phyloP scores from a whole-genome alignment of 2,329 filamentous ascomycete species.

The Phialophora tarda region DNA sequence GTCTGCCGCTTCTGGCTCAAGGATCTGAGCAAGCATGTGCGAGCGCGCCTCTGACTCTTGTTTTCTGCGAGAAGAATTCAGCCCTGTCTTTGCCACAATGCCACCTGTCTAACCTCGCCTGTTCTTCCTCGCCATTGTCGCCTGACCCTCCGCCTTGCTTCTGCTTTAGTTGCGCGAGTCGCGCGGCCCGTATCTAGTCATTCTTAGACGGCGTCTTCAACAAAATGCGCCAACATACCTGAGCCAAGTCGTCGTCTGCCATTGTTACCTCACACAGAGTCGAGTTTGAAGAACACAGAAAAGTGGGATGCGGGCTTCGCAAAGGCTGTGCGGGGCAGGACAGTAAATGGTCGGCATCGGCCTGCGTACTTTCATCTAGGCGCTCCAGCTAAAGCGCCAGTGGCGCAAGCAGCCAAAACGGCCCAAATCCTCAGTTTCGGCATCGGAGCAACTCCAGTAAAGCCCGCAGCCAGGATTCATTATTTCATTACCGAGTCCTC shows the following conservation, averaged over 20 bases:
- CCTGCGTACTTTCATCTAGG: background rate
- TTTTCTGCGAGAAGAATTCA: constrained; percentile 41
- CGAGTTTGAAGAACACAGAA: background rate
- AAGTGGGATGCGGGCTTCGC: constrained; percentile 8
- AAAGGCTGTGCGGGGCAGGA: constrained; percentile 24
- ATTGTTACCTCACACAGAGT: constrained; percentile 47
- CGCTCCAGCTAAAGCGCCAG: constrained; percentile 11
- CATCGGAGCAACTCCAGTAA: background rate
- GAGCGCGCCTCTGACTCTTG: constrained; percentile 71
- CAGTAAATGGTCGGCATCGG: constrained; percentile 6
- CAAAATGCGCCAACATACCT: constrained; percentile 49
- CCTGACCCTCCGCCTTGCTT: constrained; percentile 61
- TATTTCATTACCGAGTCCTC: background rate
- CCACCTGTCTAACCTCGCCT: constrained; percentile 62
- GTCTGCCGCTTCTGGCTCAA: constrained; percentile 91
- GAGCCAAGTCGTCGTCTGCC: constrained; percentile 70
- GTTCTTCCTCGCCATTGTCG: constrained; percentile 64
- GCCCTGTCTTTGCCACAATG: background rate
- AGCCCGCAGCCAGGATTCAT: background rate
- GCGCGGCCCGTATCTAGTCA: constrained; percentile 81
- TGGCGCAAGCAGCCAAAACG: constrained; percentile 8
- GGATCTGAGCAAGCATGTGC: constrained; percentile 86
- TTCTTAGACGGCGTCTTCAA: constrained; percentile 7
- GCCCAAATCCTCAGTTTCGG: constrained; percentile 6
- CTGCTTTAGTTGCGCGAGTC: constrained; percentile 89